Conservation (phyloP, 306 rosid genomes). For the Cercis canadensis region DNA sequence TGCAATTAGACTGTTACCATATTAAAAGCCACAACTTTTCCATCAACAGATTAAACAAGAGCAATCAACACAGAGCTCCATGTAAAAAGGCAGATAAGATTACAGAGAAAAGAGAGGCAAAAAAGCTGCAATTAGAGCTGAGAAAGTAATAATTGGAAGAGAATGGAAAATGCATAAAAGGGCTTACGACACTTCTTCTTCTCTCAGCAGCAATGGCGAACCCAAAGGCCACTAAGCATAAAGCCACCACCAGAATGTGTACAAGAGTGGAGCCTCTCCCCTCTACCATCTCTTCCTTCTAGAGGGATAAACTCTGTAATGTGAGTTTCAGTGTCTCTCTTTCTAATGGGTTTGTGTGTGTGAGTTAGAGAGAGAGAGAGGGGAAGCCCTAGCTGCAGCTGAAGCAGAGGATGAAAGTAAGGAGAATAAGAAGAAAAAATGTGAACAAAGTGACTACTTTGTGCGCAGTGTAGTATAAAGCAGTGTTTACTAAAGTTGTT, state of each 20-base stretch:
- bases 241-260: constrained; percentile 67
- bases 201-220: constrained; percentile 98
- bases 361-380: constrained; percentile 17
- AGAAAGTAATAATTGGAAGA: neutral
- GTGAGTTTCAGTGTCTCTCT: neutral
- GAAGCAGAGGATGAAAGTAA: neutral
- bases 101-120: neutral
- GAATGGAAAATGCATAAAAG: neutral
- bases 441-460: constrained; percentile 14
- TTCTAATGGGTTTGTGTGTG: no score
- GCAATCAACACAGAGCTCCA: neutral
- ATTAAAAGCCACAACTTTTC: neutral
- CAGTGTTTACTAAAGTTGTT: constrained; percentile 12
- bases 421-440: neutral
- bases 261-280: constrained; percentile 90
- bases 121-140: neutral
- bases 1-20: no score
- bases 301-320: constrained; percentile 11
- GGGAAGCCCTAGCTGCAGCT: neutral
- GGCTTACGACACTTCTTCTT: constrained; percentile 77
- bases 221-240: constrained; percentile 89
- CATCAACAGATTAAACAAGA: neutral
- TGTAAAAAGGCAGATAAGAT: neutral
- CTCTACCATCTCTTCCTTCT: constrained; percentile 59
- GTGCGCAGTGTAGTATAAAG: neutral